Evolutionary conservation across 202 grass and related monocot genomes (phyloP).

Genomic region (Schoenoplectus tabernaemontani): DNA sequence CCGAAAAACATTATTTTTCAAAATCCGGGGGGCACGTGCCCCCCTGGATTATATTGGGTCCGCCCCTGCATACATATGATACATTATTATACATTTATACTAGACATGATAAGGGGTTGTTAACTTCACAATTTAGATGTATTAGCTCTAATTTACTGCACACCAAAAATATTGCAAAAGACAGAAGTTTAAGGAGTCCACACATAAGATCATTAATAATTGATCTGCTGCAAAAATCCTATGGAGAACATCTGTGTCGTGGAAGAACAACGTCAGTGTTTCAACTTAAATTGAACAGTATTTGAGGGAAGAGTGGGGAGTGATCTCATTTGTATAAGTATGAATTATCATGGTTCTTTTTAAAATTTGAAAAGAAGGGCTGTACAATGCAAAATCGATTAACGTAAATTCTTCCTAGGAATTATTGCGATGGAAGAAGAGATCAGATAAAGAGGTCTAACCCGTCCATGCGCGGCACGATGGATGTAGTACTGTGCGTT

Average conservation of each 20-base stretch:
- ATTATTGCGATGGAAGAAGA: neutral
- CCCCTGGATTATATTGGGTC: too few relatives aligned
- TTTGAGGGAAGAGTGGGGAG: neutral
- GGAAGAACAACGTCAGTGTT: neutral
- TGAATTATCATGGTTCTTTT: too few relatives aligned
- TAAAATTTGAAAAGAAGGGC: too few relatives aligned
- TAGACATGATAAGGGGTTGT: neutral
- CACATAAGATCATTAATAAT: neutral
- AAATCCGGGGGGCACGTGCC: too few relatives aligned
- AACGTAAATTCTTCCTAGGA: too few relatives aligned
- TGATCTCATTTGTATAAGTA: too few relatives aligned
- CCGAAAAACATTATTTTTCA: too few relatives aligned
- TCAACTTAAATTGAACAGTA: neutral
- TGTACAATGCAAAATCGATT: too few relatives aligned
- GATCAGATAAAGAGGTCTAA: slow-evolving; percentile 11
- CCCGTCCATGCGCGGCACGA: slow-evolving; percentile 76
- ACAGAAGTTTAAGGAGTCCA: neutral
- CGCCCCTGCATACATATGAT: too few relatives aligned
- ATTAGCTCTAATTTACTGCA: neutral
- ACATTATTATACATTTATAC: neutral
- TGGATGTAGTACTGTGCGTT: slow-evolving; percentile 98
- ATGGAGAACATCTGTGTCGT: too few relatives aligned
- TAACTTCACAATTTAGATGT: neutral
- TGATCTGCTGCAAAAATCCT: neutral
- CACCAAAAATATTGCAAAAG: neutral